Evolutionary conservation across 768 basidiomycete genomes (phyloP), one percentile per base, ranked within the genome.

Genomic region (Auriscalpium microsporum): DNA sequence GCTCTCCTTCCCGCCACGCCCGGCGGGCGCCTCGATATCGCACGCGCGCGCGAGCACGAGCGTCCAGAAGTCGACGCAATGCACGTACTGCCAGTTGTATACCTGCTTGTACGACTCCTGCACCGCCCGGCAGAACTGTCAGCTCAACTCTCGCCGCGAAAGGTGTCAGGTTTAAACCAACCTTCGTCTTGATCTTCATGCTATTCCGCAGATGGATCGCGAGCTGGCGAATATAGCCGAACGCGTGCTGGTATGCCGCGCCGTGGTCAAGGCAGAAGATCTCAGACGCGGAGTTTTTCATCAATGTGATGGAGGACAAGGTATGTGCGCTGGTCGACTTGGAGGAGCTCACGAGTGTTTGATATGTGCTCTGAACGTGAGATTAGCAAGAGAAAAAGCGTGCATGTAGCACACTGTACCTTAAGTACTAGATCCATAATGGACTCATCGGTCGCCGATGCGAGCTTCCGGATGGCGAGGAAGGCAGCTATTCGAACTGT

Each of bases 51-150:
- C 87, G 10, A 99, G 78, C 10, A 97, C 92, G 44, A 90, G 77
- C 42, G 82, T 80, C 96, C 96, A 99, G 65, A 98, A 98, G 73
- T 99, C 96, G 60, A 99, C 75, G 56, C 84, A 90, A 68, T 99
- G 96, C 2, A 86, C 88, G 62, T 87, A 97, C 72, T 97, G 96
- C 96, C 96, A 99, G 72, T 97, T 99, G 72, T 99, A 96, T 19
- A 99, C 95, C 63, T 88, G 86, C 68, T 86, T 87, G 72, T 88
- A 94, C 9, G 91, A 84, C 62, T 98, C 94, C 86, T 92, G 68
- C 19, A 55, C 52, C 38, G 45, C 23, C 36, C 42, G 19, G 10
- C 48, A 8, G 28, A 3, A 28, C 28, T 28, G 28, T 17, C 35
- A 23, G 28, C 51, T 16, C 28, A 37, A 35, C 14, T 9, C 37